phyloP scores from a whole-genome alignment of 768 basidiomycete genomes.

The Macrolepiota fuliginosa region DNA sequence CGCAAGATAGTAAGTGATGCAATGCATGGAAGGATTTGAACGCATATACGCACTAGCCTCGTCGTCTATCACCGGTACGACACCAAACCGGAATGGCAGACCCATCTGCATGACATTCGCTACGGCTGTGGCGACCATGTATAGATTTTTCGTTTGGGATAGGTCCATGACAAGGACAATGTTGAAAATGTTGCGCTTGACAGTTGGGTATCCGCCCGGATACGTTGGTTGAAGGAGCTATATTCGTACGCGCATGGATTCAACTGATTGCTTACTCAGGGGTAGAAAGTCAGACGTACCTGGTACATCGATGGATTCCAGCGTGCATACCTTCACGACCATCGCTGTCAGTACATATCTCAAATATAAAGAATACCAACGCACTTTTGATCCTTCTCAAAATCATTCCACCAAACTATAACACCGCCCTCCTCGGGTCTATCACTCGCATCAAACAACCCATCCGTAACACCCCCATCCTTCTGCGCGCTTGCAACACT shows the following conservation, averaged over 20 bases:
- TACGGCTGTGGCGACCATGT: constrained; percentile 64
- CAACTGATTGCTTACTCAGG: neutral
- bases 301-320: constrained; percentile 50
- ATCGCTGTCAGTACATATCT: neutral
- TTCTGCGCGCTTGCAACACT: constrained; percentile 50
- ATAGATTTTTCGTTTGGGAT: constrained; percentile 54
- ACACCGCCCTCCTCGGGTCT: constrained; percentile 71
- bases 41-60: constrained; percentile 32
- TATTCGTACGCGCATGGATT: neutral
- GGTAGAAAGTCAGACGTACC: constrained; percentile 34
- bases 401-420: constrained; percentile 87
- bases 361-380: constrained; percentile 17
- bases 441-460: constrained; percentile 91
- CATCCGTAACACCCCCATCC: constrained; percentile 54
- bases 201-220: constrained; percentile 74
- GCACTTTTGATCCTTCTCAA: constrained; percentile 78
- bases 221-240: constrained; percentile 77
- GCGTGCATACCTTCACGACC: constrained; percentile 41
- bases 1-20: neutral
- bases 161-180: constrained; percentile 81
- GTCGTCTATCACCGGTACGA: constrained; percentile 71
- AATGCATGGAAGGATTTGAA: neutral
- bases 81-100: constrained; percentile 80
- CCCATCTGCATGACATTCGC: constrained; percentile 68
- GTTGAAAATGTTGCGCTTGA: constrained; percentile 82